Evolutionary conservation across 23 red algal species (phyloP), one percentile per base, ranked within the genome.

Genomic region (Gracilaria caudata): DNA sequence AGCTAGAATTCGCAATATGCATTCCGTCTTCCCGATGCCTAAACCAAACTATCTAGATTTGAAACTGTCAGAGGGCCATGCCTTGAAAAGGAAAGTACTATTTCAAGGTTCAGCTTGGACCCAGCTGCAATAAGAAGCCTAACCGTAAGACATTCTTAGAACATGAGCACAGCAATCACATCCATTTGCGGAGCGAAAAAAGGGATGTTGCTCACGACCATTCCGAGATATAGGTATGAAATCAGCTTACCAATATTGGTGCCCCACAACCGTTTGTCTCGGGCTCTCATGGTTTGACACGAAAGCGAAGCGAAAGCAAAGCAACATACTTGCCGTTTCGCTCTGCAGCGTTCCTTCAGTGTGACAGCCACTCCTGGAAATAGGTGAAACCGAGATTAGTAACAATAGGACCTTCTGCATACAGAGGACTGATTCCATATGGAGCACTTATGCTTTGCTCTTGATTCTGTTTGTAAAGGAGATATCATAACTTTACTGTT

Each of bases 251-350:
- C 12, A 4, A 41, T 41, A 8, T 71, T 23, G 20, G 19, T 8
- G 33, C 2, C 34, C 33, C 34, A 71, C 65, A 71, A 71, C 65
- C 65, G 65, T 41, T 41, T 21, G 40, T 21, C 32, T 41, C 37
- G 4, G 34, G 34, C 65, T 71, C 6, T 71, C 65, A 39, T 6
- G 4, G 25, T 36, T 71, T 71, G 65, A 71, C 65, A 71, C 65
- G 65, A 71, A 71, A 71, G 32, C n/a, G 29, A 30, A 71, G 16
- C 4, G n/a, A 64, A 28, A 23, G 7, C 58, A 28, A 30, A 19
- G 32, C 6, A 39, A 34, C 65, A 21, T 21, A 40, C 40, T 1
- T 41, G 21, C 34, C 65, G 35, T 16, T 71, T 71, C 34, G 40
- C 5, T 6, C 34, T 71, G 39, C 34, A 4, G 11, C 57, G 26